These are phyloP conservation scores for Calonectria leucothoes DNA, from an alignment of 2,329 filamentous ascomycete genomes.

Conservation along the genomic window DNA sequence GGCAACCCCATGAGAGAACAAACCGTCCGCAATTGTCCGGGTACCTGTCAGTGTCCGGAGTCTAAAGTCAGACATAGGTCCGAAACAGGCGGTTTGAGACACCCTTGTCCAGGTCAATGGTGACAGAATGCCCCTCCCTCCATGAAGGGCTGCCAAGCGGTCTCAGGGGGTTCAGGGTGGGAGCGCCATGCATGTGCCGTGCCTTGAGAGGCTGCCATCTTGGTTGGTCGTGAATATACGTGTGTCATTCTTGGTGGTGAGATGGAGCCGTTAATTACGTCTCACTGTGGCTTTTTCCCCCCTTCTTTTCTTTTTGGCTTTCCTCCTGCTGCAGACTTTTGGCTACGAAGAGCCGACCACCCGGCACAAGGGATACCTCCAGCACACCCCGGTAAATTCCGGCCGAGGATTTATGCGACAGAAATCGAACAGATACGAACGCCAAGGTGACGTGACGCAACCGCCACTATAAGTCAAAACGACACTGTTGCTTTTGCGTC, in stretches of 20 bases:
- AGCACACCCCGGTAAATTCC: constrained; percentile 34
- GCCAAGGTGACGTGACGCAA: constrained; percentile 39
- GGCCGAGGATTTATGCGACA: constrained; percentile 29
- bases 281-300: constrained; percentile 5
- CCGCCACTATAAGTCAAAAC: constrained; percentile 25
- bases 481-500: constrained; percentile 18
- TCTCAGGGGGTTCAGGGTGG: not conserved
- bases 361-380: not conserved
- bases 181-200: constrained; percentile 12
- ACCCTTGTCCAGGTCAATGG: not conserved
- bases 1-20: not conserved
- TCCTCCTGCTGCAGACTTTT: not conserved
- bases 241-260: constrained; percentile 6
- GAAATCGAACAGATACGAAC: constrained; percentile 32
- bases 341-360: not conserved
- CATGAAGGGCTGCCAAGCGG: not conserved
- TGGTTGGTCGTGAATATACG: not conserved
- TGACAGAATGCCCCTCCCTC: constrained; percentile 5
- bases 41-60: not conserved
- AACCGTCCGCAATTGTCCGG: not conserved
- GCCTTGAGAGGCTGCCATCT: not conserved
- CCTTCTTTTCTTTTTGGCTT: not conserved
- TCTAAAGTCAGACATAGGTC: not conserved
- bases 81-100: not conserved
- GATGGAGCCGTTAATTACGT: not conserved